Evolutionary conservation across 2,329 filamentous ascomycete species (phyloP), one percentile per base, ranked within the genome.

Genomic region (Pseudocercospora fijiensis): DNA sequence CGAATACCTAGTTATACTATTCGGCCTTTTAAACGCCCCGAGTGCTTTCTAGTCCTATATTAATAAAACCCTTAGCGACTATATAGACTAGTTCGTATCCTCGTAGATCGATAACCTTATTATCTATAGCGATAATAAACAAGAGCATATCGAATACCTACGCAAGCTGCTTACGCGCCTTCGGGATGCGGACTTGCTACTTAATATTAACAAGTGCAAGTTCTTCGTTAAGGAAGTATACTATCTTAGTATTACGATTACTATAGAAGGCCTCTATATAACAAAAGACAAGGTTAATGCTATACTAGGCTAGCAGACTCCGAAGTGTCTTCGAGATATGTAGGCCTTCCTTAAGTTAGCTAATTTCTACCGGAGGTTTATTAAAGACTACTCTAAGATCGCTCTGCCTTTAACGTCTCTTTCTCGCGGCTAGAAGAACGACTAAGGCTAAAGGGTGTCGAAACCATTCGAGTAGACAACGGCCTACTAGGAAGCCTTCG

Each of bases 291-390:
- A 47, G 43, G 10, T 47, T 20, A 20, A 5, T 5, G 43, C 43
- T 47, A 47, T 47, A 20, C 18, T 16, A 7, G 27, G 28, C 1
- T 63, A 57, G 61, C 18, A 22, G 1, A 43, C 7, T 16, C 61
- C 20, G 5, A 3, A 3, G 1, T 52, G 9, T 11, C 3, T 58
- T 28, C 53, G 47, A 24, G 61, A 63, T 6, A 22, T 63, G 0
- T 37, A 52, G 20, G 55, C 22, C 1, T 63, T 63, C 30, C 30
- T 63, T 8, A 28, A 47, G 3, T 28, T 63, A 3, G 11, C 33
- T 28, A 57, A 57, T 24, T 61, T 61, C 59, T 61, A 61, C 16
- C 1, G 33, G 4, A 4, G 59, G 1, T 63, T 63, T 33, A 43
- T 20, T 22, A 22, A 47, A 11, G 20, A 22, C n/a, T 47, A 47